phyloP scores from a whole-genome alignment of 2,329 filamentous ascomycete species.

The Alternaria novae-zelandiae region DNA sequence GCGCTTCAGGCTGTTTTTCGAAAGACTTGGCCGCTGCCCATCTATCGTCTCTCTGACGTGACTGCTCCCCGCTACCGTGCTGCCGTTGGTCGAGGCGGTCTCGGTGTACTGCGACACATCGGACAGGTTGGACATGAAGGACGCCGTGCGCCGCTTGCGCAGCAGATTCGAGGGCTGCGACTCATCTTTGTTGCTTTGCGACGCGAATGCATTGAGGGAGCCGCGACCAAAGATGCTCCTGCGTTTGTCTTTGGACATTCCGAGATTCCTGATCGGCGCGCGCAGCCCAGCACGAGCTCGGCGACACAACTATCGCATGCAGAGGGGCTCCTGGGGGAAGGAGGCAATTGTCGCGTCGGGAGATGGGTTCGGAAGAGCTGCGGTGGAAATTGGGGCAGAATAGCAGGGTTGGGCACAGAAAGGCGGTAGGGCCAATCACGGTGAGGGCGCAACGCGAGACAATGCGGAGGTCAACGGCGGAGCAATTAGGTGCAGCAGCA shows the following conservation, averaged over 20 bases:
- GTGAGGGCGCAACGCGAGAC: conserved; percentile 14
- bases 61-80: conserved; percentile 8
- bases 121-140: conserved; percentile 44
- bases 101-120: conserved; percentile 33
- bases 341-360: conserved; percentile 12
- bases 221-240: conserved; percentile 47
- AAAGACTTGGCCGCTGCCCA: conserved; percentile 22
- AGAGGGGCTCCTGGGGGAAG: conserved; percentile 16
- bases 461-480: conserved; percentile 7
- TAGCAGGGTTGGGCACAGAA: conserved; percentile 1
- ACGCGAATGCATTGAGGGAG: conserved; percentile 40
- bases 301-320: conserved; percentile 29
- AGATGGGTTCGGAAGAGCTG: neutral
- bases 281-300: conserved; percentile 40
- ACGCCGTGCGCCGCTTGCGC: conserved; percentile 47
- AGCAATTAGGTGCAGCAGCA: neutral
- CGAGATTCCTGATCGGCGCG: conserved; percentile 28
- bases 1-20: conserved; percentile 34
- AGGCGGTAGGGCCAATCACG: conserved; percentile 11
- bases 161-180: conserved; percentile 45
- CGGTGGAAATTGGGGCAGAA: neutral
- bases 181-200: conserved; percentile 40
- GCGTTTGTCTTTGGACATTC: conserved; percentile 47
- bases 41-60: conserved; percentile 17
- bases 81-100: conserved; percentile 20